phyloP scores from a whole-genome alignment of 139 green algal genomes.

The Closterium sp. region DNA sequence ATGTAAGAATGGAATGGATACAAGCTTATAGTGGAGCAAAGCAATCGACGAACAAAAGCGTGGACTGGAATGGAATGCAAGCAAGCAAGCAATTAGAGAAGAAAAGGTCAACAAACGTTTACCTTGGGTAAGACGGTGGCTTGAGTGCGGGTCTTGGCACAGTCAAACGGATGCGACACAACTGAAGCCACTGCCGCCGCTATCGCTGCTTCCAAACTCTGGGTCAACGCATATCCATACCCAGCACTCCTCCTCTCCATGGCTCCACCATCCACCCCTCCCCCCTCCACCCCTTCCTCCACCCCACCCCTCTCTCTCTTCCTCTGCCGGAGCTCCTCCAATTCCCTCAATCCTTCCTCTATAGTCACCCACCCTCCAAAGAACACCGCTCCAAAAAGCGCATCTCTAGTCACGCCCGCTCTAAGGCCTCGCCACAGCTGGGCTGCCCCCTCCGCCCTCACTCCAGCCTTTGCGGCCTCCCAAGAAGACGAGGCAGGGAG shows the following conservation, averaged over 20 bases:
- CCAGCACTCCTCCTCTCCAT: neutral
- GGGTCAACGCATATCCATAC: neutral
- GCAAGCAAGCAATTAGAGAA: too few relatives aligned
- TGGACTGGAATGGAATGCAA: too few relatives aligned
- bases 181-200: neutral
- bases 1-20: neutral
- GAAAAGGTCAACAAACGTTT: neutral
- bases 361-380: neutral
- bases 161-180: neutral
- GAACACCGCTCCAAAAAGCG: neutral
- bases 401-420: neutral
- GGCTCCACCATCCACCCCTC: neutral
- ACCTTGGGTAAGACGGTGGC: neutral
- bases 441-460: neutral
- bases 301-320: neutral
- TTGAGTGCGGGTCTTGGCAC: neutral
- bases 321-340: neutral
- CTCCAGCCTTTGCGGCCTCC: neutral
- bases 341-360: neutral
- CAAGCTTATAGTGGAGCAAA: neutral
- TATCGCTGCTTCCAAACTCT: neutral
- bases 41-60: neutral
- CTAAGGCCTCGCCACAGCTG: neutral
- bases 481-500: neutral
- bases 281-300: too few relatives aligned